Evolutionary conservation across 257 asterid genomes (phyloP).

Genomic region (Leptodermis oblonga): DNA sequence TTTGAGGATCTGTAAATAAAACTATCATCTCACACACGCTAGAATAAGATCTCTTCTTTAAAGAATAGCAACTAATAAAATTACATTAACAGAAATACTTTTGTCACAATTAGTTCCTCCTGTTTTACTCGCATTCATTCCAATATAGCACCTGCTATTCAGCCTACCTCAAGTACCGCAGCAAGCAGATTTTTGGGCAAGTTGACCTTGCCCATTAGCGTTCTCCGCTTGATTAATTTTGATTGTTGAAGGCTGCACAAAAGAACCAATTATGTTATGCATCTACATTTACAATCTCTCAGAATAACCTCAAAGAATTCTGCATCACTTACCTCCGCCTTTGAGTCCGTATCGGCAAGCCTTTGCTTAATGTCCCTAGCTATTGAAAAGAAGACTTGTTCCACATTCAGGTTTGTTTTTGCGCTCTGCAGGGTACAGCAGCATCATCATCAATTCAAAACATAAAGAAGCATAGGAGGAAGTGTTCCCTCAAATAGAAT

Average conservation of each 20-base stretch:
- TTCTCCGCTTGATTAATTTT: slow-evolving; percentile 36
- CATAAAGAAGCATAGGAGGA: not conserved
- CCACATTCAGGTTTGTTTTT: slow-evolving; percentile 44
- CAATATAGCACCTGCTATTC: slow-evolving; percentile 5
- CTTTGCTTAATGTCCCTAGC: slow-evolving; percentile 45
- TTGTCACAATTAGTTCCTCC: slow-evolving; percentile 26
- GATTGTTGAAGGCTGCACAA: slow-evolving; percentile 36
- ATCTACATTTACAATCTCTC: not conserved
- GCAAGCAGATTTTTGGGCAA: slow-evolving; percentile 38
- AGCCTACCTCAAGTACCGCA: slow-evolving; percentile 30
- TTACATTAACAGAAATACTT: slow-evolving; percentile 24
- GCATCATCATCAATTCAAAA: slow-evolving; percentile 7
- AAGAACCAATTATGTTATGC: not conserved
- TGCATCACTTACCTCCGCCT: slow-evolving; percentile 28
- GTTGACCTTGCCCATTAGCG: slow-evolving; percentile 20
- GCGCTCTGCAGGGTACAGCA: slow-evolving; percentile 33
- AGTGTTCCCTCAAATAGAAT: not conserved
- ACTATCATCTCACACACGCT: slow-evolving; percentile 41
- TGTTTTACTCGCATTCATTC: not conserved
- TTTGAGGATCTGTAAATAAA: slow-evolving; percentile 28
- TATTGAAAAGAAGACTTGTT: slow-evolving; percentile 43
- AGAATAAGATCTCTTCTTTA: slow-evolving; percentile 21
- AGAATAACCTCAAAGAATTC: not conserved
- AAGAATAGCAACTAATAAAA: slow-evolving; percentile 30
- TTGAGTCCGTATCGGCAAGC: slow-evolving; percentile 37